Conservation (phyloP, 148 eudicot genomes). For the Rheum nobile region DNA sequence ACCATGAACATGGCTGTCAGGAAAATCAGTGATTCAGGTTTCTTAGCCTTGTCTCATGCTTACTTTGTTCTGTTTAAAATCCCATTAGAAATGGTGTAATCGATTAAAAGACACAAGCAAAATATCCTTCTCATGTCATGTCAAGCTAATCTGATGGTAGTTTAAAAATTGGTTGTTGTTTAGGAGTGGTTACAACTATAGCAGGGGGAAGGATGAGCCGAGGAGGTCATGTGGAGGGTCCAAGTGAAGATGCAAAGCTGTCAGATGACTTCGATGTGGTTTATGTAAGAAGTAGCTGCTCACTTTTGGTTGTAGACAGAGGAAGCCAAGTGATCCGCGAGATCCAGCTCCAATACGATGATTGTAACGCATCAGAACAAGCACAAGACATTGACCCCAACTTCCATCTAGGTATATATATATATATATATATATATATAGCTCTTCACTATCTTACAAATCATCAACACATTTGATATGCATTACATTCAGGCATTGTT, state of each 20-base stretch:
- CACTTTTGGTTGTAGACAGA: constrained; percentile 85
- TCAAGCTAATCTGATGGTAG: not conserved
- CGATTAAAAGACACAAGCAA: not conserved
- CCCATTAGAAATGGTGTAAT: not conserved
- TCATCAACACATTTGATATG: too few relatives aligned
- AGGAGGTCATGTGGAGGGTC: constrained; percentile 88
- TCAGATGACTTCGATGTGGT: constrained; percentile 93
- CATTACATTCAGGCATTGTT: constrained; percentile 42
- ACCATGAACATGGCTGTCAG: constrained; percentile 83
- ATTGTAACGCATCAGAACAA: constrained; percentile 26
- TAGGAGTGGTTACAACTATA: constrained; percentile 74
- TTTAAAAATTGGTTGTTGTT: not conserved
- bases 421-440: constrained; percentile 9
- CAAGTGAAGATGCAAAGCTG: constrained; percentile 92
- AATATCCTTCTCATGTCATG: not conserved
- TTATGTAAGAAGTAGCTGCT: constrained; percentile 91
- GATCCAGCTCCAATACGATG: constrained; percentile 89
- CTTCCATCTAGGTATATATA: constrained; percentile 55
- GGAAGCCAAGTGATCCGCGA: constrained; percentile 85
- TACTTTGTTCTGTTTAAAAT: not conserved
- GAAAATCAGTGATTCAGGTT: constrained; percentile 88
- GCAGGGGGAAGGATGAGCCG: constrained; percentile 86
- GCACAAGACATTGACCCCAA: constrained; percentile 65
- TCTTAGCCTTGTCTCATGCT: not conserved
- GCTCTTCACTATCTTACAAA: not conserved